Conservation (phyloP, 2,329 filamentous ascomycete genomes). For the Diplodia mutila region DNA sequence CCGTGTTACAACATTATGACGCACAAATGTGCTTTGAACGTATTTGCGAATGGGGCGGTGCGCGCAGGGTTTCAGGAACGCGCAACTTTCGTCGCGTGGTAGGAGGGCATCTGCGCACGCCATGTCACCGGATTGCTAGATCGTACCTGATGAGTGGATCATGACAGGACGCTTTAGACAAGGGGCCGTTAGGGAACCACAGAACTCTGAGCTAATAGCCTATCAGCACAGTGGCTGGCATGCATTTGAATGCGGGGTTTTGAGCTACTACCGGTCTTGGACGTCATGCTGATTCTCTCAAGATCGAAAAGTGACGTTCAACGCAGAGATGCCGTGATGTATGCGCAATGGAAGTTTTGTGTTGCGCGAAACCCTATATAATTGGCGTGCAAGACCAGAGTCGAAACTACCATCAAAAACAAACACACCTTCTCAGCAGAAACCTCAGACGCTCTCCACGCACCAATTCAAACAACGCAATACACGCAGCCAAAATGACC, state of each 20-base stretch:
- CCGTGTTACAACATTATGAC: background rate
- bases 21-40: no score
- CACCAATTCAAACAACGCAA: background rate
- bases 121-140: background rate
- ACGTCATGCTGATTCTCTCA: background rate
- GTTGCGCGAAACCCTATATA: background rate
- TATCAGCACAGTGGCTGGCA: background rate
- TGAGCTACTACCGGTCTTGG: background rate
- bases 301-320: background rate
- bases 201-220: background rate
- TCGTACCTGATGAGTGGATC: background rate
- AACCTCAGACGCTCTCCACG: background rate
- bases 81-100: background rate
- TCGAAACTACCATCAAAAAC: rapidly evolving
- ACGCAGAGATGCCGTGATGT: background rate
- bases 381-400: no score
- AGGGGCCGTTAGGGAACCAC: background rate
- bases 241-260: background rate
- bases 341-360: background rate
- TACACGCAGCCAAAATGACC: conserved; percentile 25
- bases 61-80: background rate
- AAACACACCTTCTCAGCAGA: background rate
- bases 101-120: background rate
- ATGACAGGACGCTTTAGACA: background rate
- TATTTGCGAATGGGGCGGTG: background rate